Evolutionary conservation across 2,329 filamentous ascomycete species (phyloP), one percentile per base, ranked within the genome.

Genomic region (Fusarium sp.): DNA sequence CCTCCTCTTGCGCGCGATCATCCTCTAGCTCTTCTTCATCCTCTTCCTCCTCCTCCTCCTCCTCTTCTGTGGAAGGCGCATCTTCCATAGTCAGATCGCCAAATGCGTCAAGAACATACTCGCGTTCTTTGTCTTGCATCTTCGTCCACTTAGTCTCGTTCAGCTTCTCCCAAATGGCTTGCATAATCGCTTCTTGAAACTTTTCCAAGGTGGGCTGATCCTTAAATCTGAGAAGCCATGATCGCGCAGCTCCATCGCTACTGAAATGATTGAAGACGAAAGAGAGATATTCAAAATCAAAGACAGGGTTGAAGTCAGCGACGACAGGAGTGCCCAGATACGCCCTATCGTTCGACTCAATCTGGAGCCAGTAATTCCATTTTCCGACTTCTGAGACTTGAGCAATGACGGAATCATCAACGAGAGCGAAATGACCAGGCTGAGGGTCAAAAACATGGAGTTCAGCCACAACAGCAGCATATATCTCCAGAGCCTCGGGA

Each of bases 211-310:
- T 91, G 26, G 90, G 85, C 75, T 95, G 92, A 74, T 97, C 93
- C 77, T 92, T 94, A 85, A 99, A 99, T 20, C 95, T 91, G 39
- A 99, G 85, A 20, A 99, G 88, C 95, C 96, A 99, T 2, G 96
- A 99, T 81, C 95, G 97, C 9, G 96, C 95, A 4, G 93, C 93
- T 5, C 95, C 94, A 81, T 98, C 94, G 39, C 91, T 88, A 20
- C 92, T 89, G 81, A 97, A 98, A 80, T 98, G 95, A 79, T 99
- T 99, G 88, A 99, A 99, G 78, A 99, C 98, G 81, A 98, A 98
- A 0, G 95, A 98, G n/a, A 97, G 87, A 78, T 95, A 98, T 81
- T 99, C 96, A 75, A 98, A 98, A 83, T 98, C 98, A 86, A 98
- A 99, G 26, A 99, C 95, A 0, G 96, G 96, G 77, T 98, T 98